Evolutionary conservation across 2,329 filamentous ascomycete species (phyloP), one percentile per base, ranked within the genome.

Genomic region (Leptographium radiaticola): DNA sequence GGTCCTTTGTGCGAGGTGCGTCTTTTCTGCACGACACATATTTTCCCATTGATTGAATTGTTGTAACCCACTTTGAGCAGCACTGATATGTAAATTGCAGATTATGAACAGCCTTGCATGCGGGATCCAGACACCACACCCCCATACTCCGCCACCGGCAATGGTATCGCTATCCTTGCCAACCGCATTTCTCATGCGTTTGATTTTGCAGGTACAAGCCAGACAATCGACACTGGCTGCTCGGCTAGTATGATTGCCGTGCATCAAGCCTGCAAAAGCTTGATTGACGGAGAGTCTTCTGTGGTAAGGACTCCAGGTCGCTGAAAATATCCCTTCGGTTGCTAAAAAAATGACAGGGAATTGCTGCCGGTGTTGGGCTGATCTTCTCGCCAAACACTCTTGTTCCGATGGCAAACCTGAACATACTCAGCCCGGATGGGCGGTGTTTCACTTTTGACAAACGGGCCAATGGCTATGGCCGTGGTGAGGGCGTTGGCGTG

Each of bases 401-500:
- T 60, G 75, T 77, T 67, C 74, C 75, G 1, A 79, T 78, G 75
- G 75, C 74, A 1, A 74, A 71, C 6, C 63, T 78, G 18, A 76
- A 75, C 57, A 76, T 79, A 51, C 65, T 79, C 0, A 75, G 74
- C 45, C 70, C 73, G 2, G 70, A 75, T 53, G 75, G 76, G 1
- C 75, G 70, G 55, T 73, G 69, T 39, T 73, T 73, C 56, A 76
- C 75, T 6, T 83, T 77, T 60, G 81, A 82, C 59, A 62, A 69
- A n/a, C 70, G 71, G 4, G 82, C 79, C 18, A 76, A 79, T 55
- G 83, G 83, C 1, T 86, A 85, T 60, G 80, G 76, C 0, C 71
- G 81, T 36, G 82, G 81, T 1, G 83, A 86, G 60, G 83, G 81
- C 0, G 70, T 78, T 31, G 79, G 73, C 0, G 71, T 77, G n/a